Evolutionary conservation across 1,284 basidiomycete genomes (phyloP), one percentile per base, ranked within the genome.

Genomic region (Ustilago xerochloae): DNA sequence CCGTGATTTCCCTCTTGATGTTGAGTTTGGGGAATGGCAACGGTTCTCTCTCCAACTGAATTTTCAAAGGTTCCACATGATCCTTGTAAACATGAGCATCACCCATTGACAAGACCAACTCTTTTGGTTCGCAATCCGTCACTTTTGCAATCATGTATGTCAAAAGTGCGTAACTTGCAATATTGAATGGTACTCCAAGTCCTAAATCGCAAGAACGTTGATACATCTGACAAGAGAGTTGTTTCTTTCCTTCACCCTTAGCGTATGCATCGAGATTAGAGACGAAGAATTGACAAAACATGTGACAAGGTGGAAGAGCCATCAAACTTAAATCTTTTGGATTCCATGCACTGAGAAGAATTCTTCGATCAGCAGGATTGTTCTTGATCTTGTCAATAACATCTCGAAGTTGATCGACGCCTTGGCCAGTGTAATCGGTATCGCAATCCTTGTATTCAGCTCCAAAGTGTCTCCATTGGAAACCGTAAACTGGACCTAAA

Each of bases 261-360:
- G 69, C 59, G 29, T 63, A 56, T 1, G 84, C 84, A n/a, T 87
- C 85, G 7, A 89, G 86, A 13, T 86, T 77, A 32, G 82, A 75
- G 35, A 99, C 96, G 87, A 93, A 98, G 88, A 99, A 99, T 84
- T 99, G 96, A 86, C 94, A 97, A 85, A 99, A 91, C 90, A 98
- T 92, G 86, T 99, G 97, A 85, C 96, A 99, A 0, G 96, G 96
- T 0, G 96, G 97, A 0, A 99, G 89, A 0, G 97, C 97, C 96
- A 99, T 99, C 46, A 90, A 87, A 0, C 90, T 88, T 29, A 99
- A 91, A 85, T 97, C 96, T 82, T 91, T 92, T 0, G 96, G 96
- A 81, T 99, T 99, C 96, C 96, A 99, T 22, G 97, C 96, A 79
- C 91, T 93, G 60, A 99, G 85, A 55, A 99, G 92, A 76, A 99